Evolutionary conservation across 2,329 filamentous ascomycete species (phyloP).

Genomic region (Fusarium heterosporum): DNA sequence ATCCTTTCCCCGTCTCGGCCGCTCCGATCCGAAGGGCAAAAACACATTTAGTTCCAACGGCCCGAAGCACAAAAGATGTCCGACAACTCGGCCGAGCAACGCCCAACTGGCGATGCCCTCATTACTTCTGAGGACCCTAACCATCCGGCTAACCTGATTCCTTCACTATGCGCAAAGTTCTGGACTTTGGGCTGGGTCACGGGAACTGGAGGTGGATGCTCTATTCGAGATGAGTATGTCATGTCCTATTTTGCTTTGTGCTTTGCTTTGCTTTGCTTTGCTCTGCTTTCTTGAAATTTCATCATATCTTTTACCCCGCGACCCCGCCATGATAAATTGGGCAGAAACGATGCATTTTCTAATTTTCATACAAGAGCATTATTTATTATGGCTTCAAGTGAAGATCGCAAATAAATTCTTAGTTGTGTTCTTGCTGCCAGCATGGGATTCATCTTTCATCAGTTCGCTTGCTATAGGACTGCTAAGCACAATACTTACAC

Average conservation of each 20-base stretch:
- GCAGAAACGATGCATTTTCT: background rate
- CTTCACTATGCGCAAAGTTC: slow-evolving; percentile 92
- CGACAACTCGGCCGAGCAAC: slow-evolving; percentile 21
- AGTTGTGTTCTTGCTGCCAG: background rate
- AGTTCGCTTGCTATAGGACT: background rate
- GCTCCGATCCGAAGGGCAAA: slow-evolving; percentile 22
- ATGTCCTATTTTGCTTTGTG: background rate
- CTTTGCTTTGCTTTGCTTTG: slow-evolving; percentile 39
- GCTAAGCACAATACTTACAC: slow-evolving; percentile 27
- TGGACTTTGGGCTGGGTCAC: slow-evolving; percentile 96
- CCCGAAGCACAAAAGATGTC: slow-evolving; percentile 31
- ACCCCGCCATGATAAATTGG: slow-evolving; percentile 30
- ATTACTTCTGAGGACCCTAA: slow-evolving; percentile 75
- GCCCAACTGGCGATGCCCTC: slow-evolving; percentile 52
- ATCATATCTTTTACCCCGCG: slow-evolving; percentile 16
- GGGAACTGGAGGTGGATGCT: slow-evolving; percentile 84
- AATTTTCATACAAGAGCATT: background rate
- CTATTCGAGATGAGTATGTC: slow-evolving; percentile 74
- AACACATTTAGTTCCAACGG: slow-evolving; percentile 1
- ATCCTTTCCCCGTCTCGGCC: slow-evolving; percentile 31
- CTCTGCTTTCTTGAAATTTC: slow-evolving; percentile 28
- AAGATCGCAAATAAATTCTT: background rate
- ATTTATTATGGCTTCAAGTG: slow-evolving; percentile 15
- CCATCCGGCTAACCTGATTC: slow-evolving; percentile 96
- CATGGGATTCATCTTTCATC: background rate